Base-by-base conservation (phyloP, 805 yeast species). In the Saturnispora serradocipensis region DNA sequence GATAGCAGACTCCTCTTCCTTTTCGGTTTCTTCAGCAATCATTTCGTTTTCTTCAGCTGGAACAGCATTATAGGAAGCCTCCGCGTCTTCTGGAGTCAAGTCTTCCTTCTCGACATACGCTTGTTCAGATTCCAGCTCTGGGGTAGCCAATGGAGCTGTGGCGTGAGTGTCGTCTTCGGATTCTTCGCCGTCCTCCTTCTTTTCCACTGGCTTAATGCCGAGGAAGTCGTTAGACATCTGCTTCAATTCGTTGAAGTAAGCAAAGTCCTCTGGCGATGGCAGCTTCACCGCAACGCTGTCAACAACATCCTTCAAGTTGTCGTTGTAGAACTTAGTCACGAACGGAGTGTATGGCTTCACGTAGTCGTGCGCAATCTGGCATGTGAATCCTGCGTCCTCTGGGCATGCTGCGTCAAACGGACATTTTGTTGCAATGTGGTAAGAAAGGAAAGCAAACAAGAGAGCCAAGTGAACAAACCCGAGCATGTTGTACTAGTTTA, bases 371-470 rank as follows among this genome's bases (percentile, higher is more conserved):
- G 51, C 55, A n/a, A 44, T 20, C 48, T 62, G 62, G 15, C 64
- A 42, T 18, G 47, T 55, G 52, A 25, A 51, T 50, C 49, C 69
- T 6, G 47, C 53, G 4, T 49, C 52, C 6, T 43, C 35, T n/a
- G 49, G 49, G 32, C 56, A 50, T 2, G 60, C 56, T 22, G 53
- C 38, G 22, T 53, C 48, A 30, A 64, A 42, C 2, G 69, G 68
- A 54, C 69, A 65, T 6, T 54, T 50, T 11, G 38, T 50, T 27
- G 42, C 22, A 18, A 65, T 47, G 50, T 65, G 65, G 38, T 55
- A 51, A 15, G 59, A 38, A 54, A 59, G 20, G 56, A 27, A 15
- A 60, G 47, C 52, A 59, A 44, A 6, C 52, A 24, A 35, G 28
- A 49, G 27, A 15, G 46, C 57, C 49, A 49, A 16, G n/a, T 49